These are phyloP conservation scores for Sclerotinia nivalis DNA, from an alignment of 2,329 filamentous ascomycete species.

Conservation along the genomic window DNA sequence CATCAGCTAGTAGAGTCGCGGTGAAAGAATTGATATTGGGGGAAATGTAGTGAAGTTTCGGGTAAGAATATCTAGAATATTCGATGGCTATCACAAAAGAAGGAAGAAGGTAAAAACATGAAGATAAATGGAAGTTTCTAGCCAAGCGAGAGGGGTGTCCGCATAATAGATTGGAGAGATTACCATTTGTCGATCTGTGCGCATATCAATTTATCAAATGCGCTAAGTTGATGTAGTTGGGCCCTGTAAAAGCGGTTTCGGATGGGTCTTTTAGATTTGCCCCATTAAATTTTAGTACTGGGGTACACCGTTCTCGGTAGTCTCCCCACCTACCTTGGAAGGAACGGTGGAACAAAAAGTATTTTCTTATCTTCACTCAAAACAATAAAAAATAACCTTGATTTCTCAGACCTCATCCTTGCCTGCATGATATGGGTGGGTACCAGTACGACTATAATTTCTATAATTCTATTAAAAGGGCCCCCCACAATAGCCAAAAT, in stretches of 20 bases:
- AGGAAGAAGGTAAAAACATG: constrained; percentile 1
- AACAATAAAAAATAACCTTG: constrained; percentile 7
- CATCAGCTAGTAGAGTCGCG: constrained; percentile 2
- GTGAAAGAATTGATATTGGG: constrained; percentile 10
- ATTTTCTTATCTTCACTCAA: constrained; percentile 4
- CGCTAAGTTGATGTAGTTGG: background rate
- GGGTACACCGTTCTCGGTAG: constrained; percentile 5
- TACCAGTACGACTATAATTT: too few relatives aligned
- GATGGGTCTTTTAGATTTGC: constrained; percentile 3
- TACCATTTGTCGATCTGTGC: background rate
- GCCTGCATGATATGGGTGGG: background rate
- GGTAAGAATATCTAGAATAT: constrained; percentile 14
- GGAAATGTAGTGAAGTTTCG: background rate
- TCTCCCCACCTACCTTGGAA: background rate
- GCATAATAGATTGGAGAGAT: background rate
- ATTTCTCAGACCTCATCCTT: background rate
- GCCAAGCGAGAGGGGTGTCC: background rate
- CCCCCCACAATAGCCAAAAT: background rate
- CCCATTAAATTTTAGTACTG: background rate
- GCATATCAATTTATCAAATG: background rate
- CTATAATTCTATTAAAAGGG: background rate
- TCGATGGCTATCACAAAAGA: background rate
- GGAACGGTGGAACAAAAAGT: background rate
- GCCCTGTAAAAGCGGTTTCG: constrained; percentile 9
- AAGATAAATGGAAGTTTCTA: background rate